Evolutionary conservation across 768 basidiomycete species (phyloP).

Genomic region (Tricholoma matsutake): DNA sequence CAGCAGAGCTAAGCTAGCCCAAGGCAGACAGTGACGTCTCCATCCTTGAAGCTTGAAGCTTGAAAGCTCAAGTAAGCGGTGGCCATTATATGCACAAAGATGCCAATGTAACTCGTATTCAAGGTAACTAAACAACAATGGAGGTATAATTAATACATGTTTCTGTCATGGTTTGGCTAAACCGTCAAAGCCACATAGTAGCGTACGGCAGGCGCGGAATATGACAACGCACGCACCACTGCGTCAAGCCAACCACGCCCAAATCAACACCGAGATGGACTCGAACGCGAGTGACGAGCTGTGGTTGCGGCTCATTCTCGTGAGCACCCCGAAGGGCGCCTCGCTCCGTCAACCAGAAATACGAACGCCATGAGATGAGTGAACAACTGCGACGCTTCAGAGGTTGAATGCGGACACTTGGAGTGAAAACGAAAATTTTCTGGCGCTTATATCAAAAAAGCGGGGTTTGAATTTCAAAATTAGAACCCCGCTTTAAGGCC

Average conservation of each 20-base stretch:
- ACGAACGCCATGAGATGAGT: conserved; percentile 57
- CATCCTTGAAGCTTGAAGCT: too few species aligned
- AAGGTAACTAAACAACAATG: not conserved
- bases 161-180: conserved; percentile 78
- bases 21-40: too few species aligned
- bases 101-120: not conserved
- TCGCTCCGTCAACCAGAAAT: conserved; percentile 80
- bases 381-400: conserved; percentile 58
- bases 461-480: conserved; percentile 28
- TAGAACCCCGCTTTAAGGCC: conserved; percentile 5
- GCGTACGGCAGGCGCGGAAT: conserved; percentile 81
- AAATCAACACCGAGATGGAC: conserved; percentile 59
- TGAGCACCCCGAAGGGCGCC: conserved; percentile 43
- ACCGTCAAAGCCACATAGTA: conserved; percentile 83
- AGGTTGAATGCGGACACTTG: conserved; percentile 66
- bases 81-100: too few species aligned
- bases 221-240: conserved; percentile 56
- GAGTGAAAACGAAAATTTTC: conserved; percentile 24
- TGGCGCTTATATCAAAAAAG: conserved; percentile 20
- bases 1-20: too few species aligned
- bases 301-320: conserved; percentile 33
- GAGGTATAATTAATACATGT: conserved; percentile 36
- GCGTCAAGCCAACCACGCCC: conserved; percentile 40
- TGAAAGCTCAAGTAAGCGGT: too few species aligned
- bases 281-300: conserved; percentile 32